Percentiles rank a stretch among this genome's conserved stretches.
Conservation (phyloP, 176 grass and related monocot genomes). For the Oryza meyeriana region DNA sequence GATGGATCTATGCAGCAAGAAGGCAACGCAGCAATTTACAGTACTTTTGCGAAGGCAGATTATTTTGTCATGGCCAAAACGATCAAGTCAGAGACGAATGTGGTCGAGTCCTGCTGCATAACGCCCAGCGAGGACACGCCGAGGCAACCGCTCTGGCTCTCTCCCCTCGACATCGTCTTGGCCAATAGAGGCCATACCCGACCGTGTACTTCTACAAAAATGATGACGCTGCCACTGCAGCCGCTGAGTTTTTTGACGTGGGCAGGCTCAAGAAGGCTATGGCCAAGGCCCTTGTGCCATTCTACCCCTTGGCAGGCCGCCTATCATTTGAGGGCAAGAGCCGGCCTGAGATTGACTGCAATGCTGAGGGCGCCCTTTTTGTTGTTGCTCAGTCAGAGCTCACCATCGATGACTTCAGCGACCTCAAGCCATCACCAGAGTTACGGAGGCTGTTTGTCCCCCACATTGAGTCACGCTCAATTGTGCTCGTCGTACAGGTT, state of each 20-base stretch:
- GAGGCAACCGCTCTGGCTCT: slow-evolving; percentile 22
- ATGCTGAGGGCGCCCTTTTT: not conserved
- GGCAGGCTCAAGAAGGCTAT: slow-evolving; percentile 28
- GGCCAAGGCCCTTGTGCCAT: slow-evolving; percentile 26
- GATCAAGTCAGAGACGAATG: no score
- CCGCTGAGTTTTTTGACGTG: not conserved
- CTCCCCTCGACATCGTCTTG: slow-evolving; percentile 18
- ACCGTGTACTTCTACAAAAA: slow-evolving; percentile 29
- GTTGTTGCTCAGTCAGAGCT: slow-evolving; percentile 15
- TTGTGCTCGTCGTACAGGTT: slow-evolving; percentile 25
- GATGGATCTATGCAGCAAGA: no score
- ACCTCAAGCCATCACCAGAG: slow-evolving; percentile 17
- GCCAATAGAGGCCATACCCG: slow-evolving; percentile 21
- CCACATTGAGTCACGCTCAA: not conserved
- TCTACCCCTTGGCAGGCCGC: slow-evolving; percentile 50
- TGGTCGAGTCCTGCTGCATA: slow-evolving; percentile 15
- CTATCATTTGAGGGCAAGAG: not conserved
- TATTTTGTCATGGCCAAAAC: no score
- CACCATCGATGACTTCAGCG: not conserved
- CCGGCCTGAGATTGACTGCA: slow-evolving; percentile 29
- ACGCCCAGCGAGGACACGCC: slow-evolving; percentile 19
- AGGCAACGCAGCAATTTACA: no score
- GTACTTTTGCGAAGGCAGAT: no score
- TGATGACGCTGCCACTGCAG: not conserved
- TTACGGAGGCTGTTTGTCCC: slow-evolving; percentile 17